Percentiles rank a stretch among this genome's conserved stretches.
These are phyloP conservation scores for Aspergillus bertholletiae DNA, from an alignment of 495 filamentous ascomycete species.

Conservation along the genomic window DNA sequence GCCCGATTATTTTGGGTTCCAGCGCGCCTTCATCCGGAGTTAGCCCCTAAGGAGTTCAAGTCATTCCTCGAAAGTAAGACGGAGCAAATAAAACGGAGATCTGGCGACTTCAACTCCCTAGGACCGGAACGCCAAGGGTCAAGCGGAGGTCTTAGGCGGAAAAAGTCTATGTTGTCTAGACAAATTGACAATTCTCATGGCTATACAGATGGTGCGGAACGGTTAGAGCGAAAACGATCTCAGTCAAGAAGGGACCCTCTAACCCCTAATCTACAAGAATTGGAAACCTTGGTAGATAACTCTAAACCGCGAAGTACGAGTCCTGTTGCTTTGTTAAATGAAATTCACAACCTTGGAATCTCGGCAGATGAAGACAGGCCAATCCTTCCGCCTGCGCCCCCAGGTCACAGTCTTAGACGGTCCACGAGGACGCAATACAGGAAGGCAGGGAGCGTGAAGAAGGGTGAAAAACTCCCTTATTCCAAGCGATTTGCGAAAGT, in stretches of 20 bases:
- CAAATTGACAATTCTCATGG: conserved; percentile 77
- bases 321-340: conserved; percentile 24
- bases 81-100: conserved; percentile 80
- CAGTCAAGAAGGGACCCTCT: conserved; percentile 54
- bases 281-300: conserved; percentile 81
- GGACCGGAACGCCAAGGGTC: conserved; percentile 60
- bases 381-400: conserved; percentile 71
- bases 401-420: conserved; percentile 74
- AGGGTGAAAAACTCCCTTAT: conserved; percentile 71
- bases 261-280: conserved; percentile 58
- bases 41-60: conserved; percentile 95
- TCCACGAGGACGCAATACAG: conserved; percentile 92
- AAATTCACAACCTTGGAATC: conserved; percentile 45
- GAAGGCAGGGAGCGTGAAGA: conserved; percentile 75
- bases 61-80: conserved; percentile 92
- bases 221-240: conserved; percentile 73
- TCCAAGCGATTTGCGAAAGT: conserved; percentile 66
- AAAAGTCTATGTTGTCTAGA: conserved; percentile 92
- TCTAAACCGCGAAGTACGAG: conserved; percentile 53
- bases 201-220: conserved; percentile 86
- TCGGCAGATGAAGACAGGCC: conserved; percentile 74
- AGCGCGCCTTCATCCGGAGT: conserved; percentile 86
- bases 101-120: conserved; percentile 64
- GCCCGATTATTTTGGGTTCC: conserved; percentile 94
- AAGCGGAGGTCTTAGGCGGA: conserved; percentile 65